Evolutionary conservation across 2,329 filamentous ascomycete genomes (phyloP), one percentile per base, ranked within the genome.

Genomic region (Septoria linicola): DNA sequence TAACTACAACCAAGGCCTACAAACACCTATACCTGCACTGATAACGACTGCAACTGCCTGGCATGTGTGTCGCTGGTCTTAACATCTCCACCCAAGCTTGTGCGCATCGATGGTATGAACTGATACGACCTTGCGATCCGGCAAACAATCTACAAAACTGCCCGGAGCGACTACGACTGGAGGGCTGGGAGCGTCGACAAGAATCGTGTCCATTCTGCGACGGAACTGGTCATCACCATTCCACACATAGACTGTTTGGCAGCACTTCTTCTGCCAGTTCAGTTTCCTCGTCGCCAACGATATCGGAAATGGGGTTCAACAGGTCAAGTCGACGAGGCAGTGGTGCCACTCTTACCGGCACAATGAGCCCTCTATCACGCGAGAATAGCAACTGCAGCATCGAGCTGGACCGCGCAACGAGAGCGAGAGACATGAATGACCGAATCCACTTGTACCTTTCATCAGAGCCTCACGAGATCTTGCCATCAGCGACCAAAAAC

Each of bases 21-120:
- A 34, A 20, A 31, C 25, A 35, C n/a, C 11, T 4, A 13, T 5
- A 34, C 41, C 23, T 42, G 13, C 27, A n/a, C 19, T 27, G 41
- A 11, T 27, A 30, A 20, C 30, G 11, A 21, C 41, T 17, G 8
- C 3, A 35, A 44, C 21, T 44, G 55, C 55, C 54, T 58, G 50
- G 53, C 59, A 78, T 78, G 75, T 78, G 75, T 58, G 65, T 77
- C 63, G 74, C 74, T 55, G 73, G 76, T 56, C 69, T 78, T 37
- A 76, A 76, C 65, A 72, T 76, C 51, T 72, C 73, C 43, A 68
- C 70, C 6, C 68, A 72, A 46, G 63, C 71, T 36, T 78, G 75
- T 69, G 65, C 68, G 48, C 75, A 78, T 57, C 71, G 75, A 54
- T 78, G 75, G 75, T 77, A 76, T 65, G 70, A 74, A 52, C 70